A percentile compares a stretch with the other conserved stretches of the same genome.
phyloP scores from a whole-genome alignment of 1,284 basidiomycete genomes.

The Ustilago loliicola region DNA sequence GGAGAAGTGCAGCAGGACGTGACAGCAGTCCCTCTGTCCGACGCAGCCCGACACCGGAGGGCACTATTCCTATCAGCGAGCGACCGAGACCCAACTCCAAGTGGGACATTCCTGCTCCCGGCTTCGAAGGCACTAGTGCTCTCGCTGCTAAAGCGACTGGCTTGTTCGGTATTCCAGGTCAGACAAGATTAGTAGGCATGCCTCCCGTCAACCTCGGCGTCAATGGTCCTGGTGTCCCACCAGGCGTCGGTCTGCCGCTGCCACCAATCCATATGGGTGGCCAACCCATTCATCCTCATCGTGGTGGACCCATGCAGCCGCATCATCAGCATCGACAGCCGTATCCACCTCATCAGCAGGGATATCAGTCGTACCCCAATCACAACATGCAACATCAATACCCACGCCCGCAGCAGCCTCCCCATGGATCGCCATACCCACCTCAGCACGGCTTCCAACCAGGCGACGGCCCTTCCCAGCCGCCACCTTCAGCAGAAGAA shows the following conservation, averaged over 20 bases:
- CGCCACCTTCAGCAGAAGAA: conserved; percentile 21
- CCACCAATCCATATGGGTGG: conserved; percentile 78
- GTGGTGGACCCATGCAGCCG: conserved; percentile 27
- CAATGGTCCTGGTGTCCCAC: conserved; percentile 47
- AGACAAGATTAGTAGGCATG: conserved; percentile 80
- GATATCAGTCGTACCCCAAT: conserved; percentile 13
- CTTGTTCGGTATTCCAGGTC: conserved; percentile 90
- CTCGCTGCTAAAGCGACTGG: conserved; percentile 98
- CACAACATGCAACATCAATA: conserved; percentile 17
- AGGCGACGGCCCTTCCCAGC: conserved; percentile 21
- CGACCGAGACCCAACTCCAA: conserved; percentile 87
- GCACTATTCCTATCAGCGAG: conserved; percentile 84
- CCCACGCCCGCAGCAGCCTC: conserved; percentile 11
- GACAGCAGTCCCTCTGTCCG: conserved; percentile 78
- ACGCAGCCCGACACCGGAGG: conserved; percentile 90
- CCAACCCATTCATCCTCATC: conserved; percentile 37
- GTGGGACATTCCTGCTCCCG: conserved; percentile 95
- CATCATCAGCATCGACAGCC: conserved; percentile 28
- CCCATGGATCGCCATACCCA: conserved; percentile 18
- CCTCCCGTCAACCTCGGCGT: conserved; percentile 49
- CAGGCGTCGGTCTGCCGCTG: conserved; percentile 71
- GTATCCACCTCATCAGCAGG: conserved; percentile 21
- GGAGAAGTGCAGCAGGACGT: conserved; percentile 46
- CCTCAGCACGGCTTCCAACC: conserved; percentile 13
- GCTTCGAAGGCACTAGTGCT: conserved; percentile 93